phyloP scores from a whole-genome alignment of 768 basidiomycete species.

The Strobilomyces echinocephalus region DNA sequence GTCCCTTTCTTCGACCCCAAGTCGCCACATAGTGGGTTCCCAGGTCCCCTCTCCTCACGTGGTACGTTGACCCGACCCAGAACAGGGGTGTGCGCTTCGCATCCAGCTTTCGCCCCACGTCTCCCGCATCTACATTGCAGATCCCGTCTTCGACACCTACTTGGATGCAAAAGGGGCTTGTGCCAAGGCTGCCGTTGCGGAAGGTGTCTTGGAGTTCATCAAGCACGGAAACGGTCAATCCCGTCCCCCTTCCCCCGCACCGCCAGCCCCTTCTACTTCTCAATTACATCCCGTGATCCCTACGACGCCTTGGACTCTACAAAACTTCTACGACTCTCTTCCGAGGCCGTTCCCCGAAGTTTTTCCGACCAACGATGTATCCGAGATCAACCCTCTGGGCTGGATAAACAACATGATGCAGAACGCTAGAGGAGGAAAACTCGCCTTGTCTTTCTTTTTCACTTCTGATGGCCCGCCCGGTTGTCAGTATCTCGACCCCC shows the following conservation, averaged over 20 bases:
- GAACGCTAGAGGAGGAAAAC: constrained; percentile 45
- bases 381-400: constrained; percentile 50
- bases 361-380: constrained; percentile 41
- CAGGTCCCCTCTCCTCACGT: neutral
- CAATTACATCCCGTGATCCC: constrained; percentile 1
- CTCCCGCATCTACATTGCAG: constrained; percentile 49
- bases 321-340: constrained; percentile 59
- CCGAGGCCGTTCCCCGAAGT: constrained; percentile 60
- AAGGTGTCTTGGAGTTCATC: constrained; percentile 58
- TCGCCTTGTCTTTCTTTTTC: constrained; percentile 42
- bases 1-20: constrained; percentile 45
- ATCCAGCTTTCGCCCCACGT: constrained; percentile 49
- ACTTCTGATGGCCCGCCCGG: constrained; percentile 38
- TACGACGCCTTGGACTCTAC: constrained; percentile 38
- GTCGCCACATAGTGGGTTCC: constrained; percentile 38
- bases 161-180: constrained; percentile 49
- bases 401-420: constrained; percentile 52
- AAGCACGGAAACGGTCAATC: constrained; percentile 50
- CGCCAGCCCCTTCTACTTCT: constrained; percentile 2
- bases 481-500: constrained; percentile 35
- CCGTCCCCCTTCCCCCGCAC: constrained; percentile 28
- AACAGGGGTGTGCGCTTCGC: constrained; percentile 52
- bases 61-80: constrained; percentile 23
- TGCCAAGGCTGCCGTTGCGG: constrained; percentile 47
- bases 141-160: constrained; percentile 37